phyloP scores from a whole-genome alignment of 2,329 filamentous ascomycete genomes.

The Pseudogymnoascus sp. region DNA sequence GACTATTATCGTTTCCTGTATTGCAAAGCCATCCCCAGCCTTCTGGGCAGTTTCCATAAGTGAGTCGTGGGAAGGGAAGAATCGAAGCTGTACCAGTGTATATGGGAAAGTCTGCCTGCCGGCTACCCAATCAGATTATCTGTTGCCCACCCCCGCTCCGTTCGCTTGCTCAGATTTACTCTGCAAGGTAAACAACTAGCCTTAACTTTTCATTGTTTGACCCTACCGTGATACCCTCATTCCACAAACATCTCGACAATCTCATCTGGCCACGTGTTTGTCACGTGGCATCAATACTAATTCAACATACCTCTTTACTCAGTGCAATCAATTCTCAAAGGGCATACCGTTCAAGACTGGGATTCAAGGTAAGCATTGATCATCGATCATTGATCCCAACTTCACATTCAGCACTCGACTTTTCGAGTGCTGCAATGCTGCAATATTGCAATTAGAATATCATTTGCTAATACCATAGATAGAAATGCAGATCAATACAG shows the following conservation, averaged over 20 bases:
- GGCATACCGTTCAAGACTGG: not conserved
- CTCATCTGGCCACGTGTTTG: not conserved
- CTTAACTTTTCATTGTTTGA: not conserved
- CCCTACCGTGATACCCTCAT: not conserved
- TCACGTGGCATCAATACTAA: not conserved
- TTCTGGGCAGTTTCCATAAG: not conserved
- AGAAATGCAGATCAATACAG: conserved; percentile 5
- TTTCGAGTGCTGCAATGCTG: not conserved
- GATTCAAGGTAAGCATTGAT: not conserved
- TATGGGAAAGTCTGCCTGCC: not conserved
- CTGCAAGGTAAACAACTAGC: not conserved
- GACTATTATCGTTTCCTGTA: not conserved
- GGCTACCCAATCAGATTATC: not conserved
- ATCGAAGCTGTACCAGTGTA: not conserved
- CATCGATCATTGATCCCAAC: not conserved
- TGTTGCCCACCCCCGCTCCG: not conserved
- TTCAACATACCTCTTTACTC: not conserved
- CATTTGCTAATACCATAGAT: not conserved
- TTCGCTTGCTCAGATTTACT: not conserved
- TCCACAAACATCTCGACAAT: not conserved
- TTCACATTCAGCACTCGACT: not conserved
- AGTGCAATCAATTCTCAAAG: not conserved
- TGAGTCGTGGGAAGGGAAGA: not conserved
- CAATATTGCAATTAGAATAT: not conserved
- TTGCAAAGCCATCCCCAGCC: not conserved